Evolutionary conservation across 2,329 filamentous ascomycete genomes (phyloP).

Genomic region (Talaromyces pinophilus): DNA sequence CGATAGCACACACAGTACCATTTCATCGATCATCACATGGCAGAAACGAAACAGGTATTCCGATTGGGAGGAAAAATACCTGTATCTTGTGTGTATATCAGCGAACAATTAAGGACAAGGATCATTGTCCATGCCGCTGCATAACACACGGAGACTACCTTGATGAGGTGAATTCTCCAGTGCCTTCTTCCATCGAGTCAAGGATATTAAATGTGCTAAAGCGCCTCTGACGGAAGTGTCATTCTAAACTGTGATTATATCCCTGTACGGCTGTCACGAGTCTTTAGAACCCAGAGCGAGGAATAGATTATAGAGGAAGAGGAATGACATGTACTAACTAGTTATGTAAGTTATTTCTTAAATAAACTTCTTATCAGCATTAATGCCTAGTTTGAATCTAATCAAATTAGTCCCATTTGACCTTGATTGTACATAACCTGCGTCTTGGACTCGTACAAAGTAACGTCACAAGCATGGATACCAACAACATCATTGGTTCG

Average conservation of each 20-base stretch:
- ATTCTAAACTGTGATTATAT: neutral
- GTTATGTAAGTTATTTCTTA: neutral
- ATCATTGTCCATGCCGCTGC: neutral
- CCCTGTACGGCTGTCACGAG: neutral
- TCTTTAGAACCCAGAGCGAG: neutral
- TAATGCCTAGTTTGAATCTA: neutral
- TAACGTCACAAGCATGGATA: neutral
- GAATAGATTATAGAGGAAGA: neutral
- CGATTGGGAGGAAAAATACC: neutral
- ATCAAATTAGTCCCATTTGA: neutral
- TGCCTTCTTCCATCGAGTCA: neutral
- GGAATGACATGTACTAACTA: neutral
- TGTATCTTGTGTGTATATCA: conserved; percentile 5
- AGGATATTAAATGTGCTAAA: neutral
- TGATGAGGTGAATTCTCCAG: conserved; percentile 2
- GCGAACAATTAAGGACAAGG: neutral
- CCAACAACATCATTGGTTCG: neutral
- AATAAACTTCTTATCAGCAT: neutral
- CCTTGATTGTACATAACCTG: neutral
- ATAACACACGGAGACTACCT: neutral
- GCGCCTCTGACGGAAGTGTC: neutral
- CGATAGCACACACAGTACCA: neutral
- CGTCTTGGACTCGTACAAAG: neutral
- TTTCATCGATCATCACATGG: neutral
- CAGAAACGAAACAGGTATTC: neutral